phyloP scores from a whole-genome alignment of 345 rosid genomes.

The Eucalyptus polybractea region DNA sequence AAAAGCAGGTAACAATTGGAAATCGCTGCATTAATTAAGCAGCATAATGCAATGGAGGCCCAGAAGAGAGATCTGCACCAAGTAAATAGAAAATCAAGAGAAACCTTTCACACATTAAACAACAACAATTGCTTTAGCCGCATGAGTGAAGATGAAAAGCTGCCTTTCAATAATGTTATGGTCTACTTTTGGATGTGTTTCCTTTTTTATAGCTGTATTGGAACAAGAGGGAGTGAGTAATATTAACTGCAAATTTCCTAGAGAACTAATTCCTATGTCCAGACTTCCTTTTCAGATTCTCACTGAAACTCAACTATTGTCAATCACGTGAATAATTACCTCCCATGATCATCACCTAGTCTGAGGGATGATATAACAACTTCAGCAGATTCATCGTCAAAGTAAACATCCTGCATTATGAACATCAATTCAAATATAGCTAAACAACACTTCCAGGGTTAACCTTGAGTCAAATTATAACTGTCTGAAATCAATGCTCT shows the following conservation, averaged over 20 bases:
- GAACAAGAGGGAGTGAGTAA: not conserved
- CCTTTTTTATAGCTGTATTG: not conserved
- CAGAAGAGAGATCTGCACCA: not conserved
- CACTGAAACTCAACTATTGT: not conserved
- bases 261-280: not conserved
- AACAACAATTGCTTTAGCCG: not conserved
- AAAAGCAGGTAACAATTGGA: not conserved
- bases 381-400: constrained; percentile 89
- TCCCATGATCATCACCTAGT: constrained; percentile 94
- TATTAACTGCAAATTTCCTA: not conserved
- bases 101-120: not conserved
- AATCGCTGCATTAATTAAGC: not conserved
- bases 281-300: not conserved
- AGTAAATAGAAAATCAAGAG: not conserved
- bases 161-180: not conserved
- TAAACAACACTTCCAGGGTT: not conserved
- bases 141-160: not conserved
- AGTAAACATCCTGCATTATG: constrained; percentile 71
- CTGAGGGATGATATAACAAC: constrained; percentile 89
- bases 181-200: not conserved
- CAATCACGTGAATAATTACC: constrained; percentile 15
- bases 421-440: not conserved
- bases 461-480: not conserved
- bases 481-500: not conserved
- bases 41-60: not conserved